phyloP scores from a whole-genome alignment of 108 stramenopile genomes.

The Cyclotella cryptica region DNA sequence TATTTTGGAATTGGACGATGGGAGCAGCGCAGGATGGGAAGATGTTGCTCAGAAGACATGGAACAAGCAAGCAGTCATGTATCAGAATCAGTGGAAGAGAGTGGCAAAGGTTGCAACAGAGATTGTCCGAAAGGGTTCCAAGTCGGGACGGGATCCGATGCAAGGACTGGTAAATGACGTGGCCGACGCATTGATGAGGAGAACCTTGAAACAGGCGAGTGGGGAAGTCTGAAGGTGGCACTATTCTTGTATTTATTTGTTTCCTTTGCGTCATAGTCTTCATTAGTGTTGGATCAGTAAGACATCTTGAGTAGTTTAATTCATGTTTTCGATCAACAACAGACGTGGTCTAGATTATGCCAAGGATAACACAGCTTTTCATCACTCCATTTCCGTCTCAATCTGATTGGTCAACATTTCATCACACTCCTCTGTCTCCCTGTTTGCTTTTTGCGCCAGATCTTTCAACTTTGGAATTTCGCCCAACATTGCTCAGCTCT shows the following conservation, averaged over 20 bases:
- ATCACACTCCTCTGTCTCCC: conserved; percentile 35
- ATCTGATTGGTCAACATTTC: conserved; percentile 37
- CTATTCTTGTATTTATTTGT: not conserved
- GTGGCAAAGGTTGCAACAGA: not conserved
- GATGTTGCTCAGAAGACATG: conserved; percentile 26
- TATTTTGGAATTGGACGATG: conserved; percentile 30
- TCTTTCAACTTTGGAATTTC: conserved; percentile 46
- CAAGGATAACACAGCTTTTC: conserved; percentile 37
- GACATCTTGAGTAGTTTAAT: no score
- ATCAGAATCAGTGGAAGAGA: conserved; percentile 20
- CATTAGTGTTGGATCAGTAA: not conserved
- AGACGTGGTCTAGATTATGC: not conserved
- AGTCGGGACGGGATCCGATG: not conserved
- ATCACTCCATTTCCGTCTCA: conserved; percentile 17
- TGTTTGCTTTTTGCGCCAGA: conserved; percentile 19
- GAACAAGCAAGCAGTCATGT: conserved; percentile 21
- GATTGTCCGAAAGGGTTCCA: not conserved
- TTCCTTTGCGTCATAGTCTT: not conserved
- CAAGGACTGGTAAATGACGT: not conserved
- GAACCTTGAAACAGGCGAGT: not conserved
- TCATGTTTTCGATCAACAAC: not conserved
- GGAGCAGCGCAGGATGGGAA: not conserved
- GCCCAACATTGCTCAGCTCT: conserved; percentile 33
- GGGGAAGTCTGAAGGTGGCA: not conserved
- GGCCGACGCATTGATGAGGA: not conserved